A percentile compares a stretch with the other conserved stretches of the same genome.
Evolutionary conservation across 495 filamentous ascomycete genomes (phyloP).

Genomic region (Alectoria sarmentosa): DNA sequence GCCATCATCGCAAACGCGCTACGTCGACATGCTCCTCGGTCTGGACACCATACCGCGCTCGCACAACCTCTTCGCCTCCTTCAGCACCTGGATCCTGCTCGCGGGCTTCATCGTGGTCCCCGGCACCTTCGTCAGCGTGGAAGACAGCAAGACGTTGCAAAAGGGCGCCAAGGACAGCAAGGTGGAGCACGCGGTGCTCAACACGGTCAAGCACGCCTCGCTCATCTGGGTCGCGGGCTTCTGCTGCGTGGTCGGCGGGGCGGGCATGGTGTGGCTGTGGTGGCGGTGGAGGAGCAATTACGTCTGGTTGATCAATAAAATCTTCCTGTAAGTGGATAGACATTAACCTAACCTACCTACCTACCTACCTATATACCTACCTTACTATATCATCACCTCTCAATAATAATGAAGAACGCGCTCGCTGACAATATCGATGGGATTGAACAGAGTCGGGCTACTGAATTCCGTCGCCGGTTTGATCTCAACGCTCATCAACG

Average conservation of each 20-base stretch:
- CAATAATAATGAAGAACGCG: too few species aligned
- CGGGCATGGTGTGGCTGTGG: constrained; percentile 25
- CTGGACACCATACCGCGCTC: constrained; percentile 27
- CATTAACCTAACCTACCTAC: too few species aligned
- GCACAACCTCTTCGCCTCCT: constrained; percentile 31
- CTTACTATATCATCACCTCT: too few species aligned
- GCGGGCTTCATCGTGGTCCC: constrained; percentile 35
- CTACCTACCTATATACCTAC: too few species aligned
- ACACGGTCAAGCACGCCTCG: constrained; percentile 26
- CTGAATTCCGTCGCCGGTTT: constrained; percentile 44
- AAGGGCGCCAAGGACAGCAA: constrained; percentile 16
- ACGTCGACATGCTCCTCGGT: constrained; percentile 31
- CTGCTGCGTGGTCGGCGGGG: constrained; percentile 20
- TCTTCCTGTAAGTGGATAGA: constrained; percentile 26
- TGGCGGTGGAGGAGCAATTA: constrained; percentile 27
- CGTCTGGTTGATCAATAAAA: constrained; percentile 29
- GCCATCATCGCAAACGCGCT: constrained; percentile 13
- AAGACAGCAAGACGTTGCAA: constrained; percentile 24
- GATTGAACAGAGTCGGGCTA: constrained; percentile 27
- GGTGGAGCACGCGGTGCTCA: constrained; percentile 18
- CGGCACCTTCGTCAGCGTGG: constrained; percentile 32
- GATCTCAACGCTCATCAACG: constrained; percentile 40
- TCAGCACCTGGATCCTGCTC: constrained; percentile 32
- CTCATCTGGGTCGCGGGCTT: constrained; percentile 26
- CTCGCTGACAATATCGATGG: too few species aligned